These are phyloP conservation scores for Fusarium staphyleae DNA, from an alignment of 2,329 filamentous ascomycete species.

Conservation along the genomic window DNA sequence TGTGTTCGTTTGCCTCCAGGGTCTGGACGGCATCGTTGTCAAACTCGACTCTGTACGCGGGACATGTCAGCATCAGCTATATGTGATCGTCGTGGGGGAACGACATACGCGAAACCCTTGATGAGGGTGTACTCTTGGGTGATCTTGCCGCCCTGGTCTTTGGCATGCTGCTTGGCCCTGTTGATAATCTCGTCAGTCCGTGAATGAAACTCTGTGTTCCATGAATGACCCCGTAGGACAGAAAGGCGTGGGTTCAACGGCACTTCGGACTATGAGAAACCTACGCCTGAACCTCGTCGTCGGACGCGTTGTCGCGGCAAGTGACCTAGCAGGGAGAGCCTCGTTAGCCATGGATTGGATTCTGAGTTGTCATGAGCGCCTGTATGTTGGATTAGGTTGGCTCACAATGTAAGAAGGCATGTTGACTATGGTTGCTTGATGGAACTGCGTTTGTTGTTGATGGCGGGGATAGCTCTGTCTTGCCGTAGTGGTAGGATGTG, in stretches of 20 bases:
- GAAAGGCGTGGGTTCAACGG: too few species aligned
- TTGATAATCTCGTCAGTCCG: constrained; percentile 8
- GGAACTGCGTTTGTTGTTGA: neutral
- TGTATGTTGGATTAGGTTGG: neutral
- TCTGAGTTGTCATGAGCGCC: neutral
- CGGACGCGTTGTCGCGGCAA: constrained; percentile 73
- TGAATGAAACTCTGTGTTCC: neutral
- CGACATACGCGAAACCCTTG: constrained; percentile 88
- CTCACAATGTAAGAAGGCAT: constrained; percentile 67
- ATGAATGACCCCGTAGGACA: neutral
- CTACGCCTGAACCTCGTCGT: constrained; percentile 72
- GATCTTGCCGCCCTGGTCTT: constrained; percentile 82
- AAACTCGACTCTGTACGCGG: constrained; percentile 71
- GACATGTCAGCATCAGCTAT: constrained; percentile 2
- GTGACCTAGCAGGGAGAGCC: constrained; percentile 67
- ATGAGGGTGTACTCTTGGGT: constrained; percentile 84
- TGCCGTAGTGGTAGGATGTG: constrained; percentile 17
- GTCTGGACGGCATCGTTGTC: constrained; percentile 70
- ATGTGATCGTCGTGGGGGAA: neutral
- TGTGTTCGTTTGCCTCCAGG: constrained; percentile 72
- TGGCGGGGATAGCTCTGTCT: constrained; percentile 18
- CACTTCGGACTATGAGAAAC: constrained; percentile 28
- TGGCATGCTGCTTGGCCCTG: constrained; percentile 79
- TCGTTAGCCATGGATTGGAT: constrained; percentile 24
- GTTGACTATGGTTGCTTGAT: constrained; percentile 38